Base-by-base conservation (phyloP, 75 land plant species). In the Chamaecyparis obtusa region DNA sequence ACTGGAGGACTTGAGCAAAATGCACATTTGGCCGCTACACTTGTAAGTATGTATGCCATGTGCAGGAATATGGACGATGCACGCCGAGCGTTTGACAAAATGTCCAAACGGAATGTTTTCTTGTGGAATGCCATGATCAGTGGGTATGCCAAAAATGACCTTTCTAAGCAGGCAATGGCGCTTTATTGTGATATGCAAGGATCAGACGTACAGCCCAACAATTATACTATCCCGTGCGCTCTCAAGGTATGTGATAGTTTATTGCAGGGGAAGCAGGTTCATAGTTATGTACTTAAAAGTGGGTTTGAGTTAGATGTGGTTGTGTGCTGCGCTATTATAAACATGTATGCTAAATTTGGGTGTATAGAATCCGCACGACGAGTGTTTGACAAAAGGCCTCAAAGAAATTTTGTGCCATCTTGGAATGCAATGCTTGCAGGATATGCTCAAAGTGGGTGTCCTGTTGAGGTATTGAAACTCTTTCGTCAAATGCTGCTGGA, bases 371-470 rank as follows among this genome's bases (percentile, higher is more conserved):
- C 89, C 85, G 93, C 95, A 15, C 79, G 19, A 75, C 71, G 57
- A 83, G 90, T 83, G 27, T 94, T 94, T 87, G 10, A 48, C 82
- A 67, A 79, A 19, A 90, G 92, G 27, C 19, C 3, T 48, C 27
- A 83, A 14, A 91, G 90, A 89, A 92, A 92, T 64, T 64, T 64
- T 86, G 91, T 87, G 39, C 86, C 90, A 69, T 90, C 95, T 9
- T 92, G 91, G 94, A 94, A 94, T 89, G 91, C 95, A 11, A 87
- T 93, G 27, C 90, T 94, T 85, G 88, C 95, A n/a, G 95, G 94
- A 1, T 93, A 83, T 78, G 33, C 83, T 39, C 91, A 92, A 72
- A 91, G 87, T 88, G 86, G 82, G 15, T 74, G 84, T 0, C 43
- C 51, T 1, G 71, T 3, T 13, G 89, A 82, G 78, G 94, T 93